phyloP scores from a whole-genome alignment of 2,329 filamentous ascomycete genomes.

The Xylogone sp. region DNA sequence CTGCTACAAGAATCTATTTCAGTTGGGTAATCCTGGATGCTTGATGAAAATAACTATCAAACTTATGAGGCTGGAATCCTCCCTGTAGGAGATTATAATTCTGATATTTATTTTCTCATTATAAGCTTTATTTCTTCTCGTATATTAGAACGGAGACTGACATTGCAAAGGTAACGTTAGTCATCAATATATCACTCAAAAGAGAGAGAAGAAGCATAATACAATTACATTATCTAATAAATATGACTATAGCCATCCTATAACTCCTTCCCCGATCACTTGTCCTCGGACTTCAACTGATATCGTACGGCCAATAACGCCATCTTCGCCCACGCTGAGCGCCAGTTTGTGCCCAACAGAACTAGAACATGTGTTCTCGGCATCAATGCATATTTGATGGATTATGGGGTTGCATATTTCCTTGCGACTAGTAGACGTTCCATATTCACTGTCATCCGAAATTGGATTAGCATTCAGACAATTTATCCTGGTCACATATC shows the following conservation, averaged over 20 bases:
- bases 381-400: not conserved
- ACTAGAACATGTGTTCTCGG: conserved; percentile 1
- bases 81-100: too few relatives aligned
- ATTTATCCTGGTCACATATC: not conserved
- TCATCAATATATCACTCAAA: too few relatives aligned
- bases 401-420: not conserved
- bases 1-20: too few relatives aligned
- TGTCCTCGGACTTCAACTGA: conserved; percentile 1
- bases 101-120: too few relatives aligned
- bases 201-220: too few relatives aligned
- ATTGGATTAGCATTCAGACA: not conserved
- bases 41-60: too few relatives aligned
- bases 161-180: too few relatives aligned
- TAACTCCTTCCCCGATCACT: conserved; percentile 1
- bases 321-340: conserved; percentile 1
- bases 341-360: conserved; percentile 1
- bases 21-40: too few relatives aligned
- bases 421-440: not conserved
- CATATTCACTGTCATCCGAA: not conserved
- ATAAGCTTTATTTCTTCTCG: too few relatives aligned
- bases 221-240: too few relatives aligned
- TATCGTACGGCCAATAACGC: conserved; percentile 3
- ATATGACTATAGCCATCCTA: not conserved
- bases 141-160: too few relatives aligned
- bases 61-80: too few relatives aligned